Evolutionary conservation across 148 eudicot genomes (phyloP).

Genomic region (Chenopodium berlandieri): DNA sequence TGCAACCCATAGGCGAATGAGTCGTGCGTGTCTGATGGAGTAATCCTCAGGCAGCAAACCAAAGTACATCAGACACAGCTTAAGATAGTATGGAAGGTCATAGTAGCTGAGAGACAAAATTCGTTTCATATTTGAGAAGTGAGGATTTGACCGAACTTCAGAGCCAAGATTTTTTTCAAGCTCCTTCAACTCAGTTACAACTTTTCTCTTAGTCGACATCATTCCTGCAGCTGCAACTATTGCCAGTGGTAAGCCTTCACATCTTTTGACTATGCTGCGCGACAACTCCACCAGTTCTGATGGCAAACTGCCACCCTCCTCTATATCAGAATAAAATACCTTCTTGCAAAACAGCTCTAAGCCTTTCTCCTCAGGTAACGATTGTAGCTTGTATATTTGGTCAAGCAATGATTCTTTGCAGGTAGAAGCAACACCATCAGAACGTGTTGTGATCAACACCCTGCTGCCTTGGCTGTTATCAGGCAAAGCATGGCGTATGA

Average conservation of each 20-base stretch:
- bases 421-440: background rate
- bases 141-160: conserved; percentile 14
- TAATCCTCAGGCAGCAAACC: conserved; percentile 24
- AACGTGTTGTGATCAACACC: conserved; percentile 11
- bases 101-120: conserved; percentile 16
- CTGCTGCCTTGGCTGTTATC: conserved; percentile 11
- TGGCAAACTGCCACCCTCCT: background rate
- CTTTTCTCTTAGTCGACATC: conserved; percentile 11
- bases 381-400: conserved; percentile 2
- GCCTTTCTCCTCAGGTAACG: background rate
- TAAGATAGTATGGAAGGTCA: conserved; percentile 15
- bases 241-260: conserved; percentile 22
- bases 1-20: conserved; percentile 23
- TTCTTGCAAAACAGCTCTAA: conserved; percentile 5
- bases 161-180: background rate
- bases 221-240: conserved; percentile 13
- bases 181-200: conserved; percentile 1
- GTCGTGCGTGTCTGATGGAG: background rate
- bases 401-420: conserved; percentile 6
- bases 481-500: background rate
- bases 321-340: background rate
- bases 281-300: conserved; percentile 6
- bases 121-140: background rate
- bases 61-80: conserved; percentile 15
- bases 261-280: background rate